These are phyloP conservation scores for Pseudopithomyces maydicus DNA, from an alignment of 2,329 filamentous ascomycete species.

Conservation along the genomic window DNA sequence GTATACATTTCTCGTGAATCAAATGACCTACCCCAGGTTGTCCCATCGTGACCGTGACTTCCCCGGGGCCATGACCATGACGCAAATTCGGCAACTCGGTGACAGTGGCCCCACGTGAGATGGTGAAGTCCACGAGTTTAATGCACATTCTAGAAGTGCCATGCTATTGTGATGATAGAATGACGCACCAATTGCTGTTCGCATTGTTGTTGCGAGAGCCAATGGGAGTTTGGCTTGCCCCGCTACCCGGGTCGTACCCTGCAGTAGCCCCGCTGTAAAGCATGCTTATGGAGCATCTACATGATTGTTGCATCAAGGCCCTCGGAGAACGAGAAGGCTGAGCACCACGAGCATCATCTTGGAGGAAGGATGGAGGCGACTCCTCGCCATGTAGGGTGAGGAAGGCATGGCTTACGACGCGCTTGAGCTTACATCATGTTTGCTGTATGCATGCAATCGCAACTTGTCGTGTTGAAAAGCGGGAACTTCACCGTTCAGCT, in stretches of 20 bases:
- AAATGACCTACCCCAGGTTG: too few species aligned
- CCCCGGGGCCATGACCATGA: too few species aligned
- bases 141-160: too few species aligned
- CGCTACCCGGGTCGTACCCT: not conserved
- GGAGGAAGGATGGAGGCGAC: not conserved
- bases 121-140: too few species aligned
- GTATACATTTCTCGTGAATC: too few species aligned
- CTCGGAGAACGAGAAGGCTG: not conserved
- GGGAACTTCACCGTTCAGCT: too few species aligned
- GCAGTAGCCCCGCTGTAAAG: not conserved
- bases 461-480: too few species aligned
- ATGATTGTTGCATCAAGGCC: not conserved
- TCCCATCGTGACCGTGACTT: too few species aligned
- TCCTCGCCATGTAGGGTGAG: not conserved
- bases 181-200: not conserved
- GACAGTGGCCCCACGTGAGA: not conserved
- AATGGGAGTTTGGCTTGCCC: not conserved
- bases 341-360: not conserved
- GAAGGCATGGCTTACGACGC: constrained; percentile 1
- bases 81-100: too few species aligned
- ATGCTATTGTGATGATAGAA: constrained; percentile 3
- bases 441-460: not conserved
- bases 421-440: not conserved
- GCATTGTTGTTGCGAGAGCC: not conserved
- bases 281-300: not conserved